Conservation (phyloP, 495 filamentous ascomycete genomes). For the Penicillium odoratum region DNA sequence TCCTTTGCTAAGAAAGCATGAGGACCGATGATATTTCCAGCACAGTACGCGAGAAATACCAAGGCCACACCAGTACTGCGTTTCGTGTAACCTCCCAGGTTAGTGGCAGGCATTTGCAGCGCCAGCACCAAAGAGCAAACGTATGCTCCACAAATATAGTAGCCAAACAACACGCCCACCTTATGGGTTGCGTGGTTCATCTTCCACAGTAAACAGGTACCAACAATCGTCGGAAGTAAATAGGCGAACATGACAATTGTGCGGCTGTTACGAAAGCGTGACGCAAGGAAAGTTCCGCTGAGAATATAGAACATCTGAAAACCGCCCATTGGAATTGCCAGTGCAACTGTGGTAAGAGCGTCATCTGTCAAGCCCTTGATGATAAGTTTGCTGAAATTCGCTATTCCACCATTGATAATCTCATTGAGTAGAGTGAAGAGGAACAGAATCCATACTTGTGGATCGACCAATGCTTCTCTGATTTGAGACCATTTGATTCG, state of each 20-base stretch:
- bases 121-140: conserved; percentile 41
- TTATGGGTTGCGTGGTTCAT: conserved; percentile 30
- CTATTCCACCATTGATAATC: conserved; percentile 39
- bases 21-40: conserved; percentile 36
- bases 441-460: conserved; percentile 45
- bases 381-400: conserved; percentile 42
- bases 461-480: conserved; percentile 37
- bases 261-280: conserved; percentile 31
- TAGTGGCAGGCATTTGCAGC: conserved; percentile 42
- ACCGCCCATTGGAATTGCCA: conserved; percentile 41
- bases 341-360: conserved; percentile 30
- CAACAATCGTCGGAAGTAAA: conserved; percentile 37
- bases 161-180: conserved; percentile 38
- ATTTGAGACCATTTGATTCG: conserved; percentile 49
- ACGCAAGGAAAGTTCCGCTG: conserved; percentile 34
- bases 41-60: conserved; percentile 43
- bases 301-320: conserved; percentile 42
- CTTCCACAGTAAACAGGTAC: conserved; percentile 38
- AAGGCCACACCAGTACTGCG: conserved; percentile 39
- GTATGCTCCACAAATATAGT: conserved; percentile 41
- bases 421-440: conserved; percentile 38
- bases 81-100: conserved; percentile 44
- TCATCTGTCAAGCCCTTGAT: conserved; percentile 36
- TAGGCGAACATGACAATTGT: conserved; percentile 40
- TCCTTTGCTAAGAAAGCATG: conserved; percentile 37